Conservation (phyloP, 2,329 filamentous ascomycete species). For the Trichoderma semiorbis region DNA sequence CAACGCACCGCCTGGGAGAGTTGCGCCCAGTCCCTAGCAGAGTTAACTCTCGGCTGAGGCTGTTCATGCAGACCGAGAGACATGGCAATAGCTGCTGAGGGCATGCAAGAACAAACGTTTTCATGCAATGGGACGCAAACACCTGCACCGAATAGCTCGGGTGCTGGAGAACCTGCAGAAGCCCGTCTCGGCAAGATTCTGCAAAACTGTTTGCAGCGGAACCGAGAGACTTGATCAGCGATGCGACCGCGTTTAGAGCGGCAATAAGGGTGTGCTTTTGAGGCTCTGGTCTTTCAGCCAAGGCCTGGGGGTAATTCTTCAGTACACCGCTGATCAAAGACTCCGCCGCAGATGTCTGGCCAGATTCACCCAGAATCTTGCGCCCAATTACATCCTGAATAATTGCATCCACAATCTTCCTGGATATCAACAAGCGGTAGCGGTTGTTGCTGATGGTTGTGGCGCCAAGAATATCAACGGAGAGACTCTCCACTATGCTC, state of each 20-base stretch:
- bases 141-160: slow-evolving; percentile 96
- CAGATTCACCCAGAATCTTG: slow-evolving; percentile 82
- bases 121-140: slow-evolving; percentile 79
- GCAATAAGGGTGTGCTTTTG: slow-evolving; percentile 81
- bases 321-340: slow-evolving; percentile 81
- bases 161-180: slow-evolving; percentile 88
- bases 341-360: slow-evolving; percentile 78
- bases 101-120: slow-evolving; percentile 82
- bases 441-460: slow-evolving; percentile 75
- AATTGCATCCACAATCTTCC: slow-evolving; percentile 79
- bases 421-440: slow-evolving; percentile 79
- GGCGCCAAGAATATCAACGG: slow-evolving; percentile 75
- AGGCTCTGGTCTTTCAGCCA: slow-evolving; percentile 84
- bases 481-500: slow-evolving; percentile 75
- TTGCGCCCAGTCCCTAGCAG: slow-evolving; percentile 72
- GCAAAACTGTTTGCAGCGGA: slow-evolving; percentile 77
- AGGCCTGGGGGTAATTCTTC: slow-evolving; percentile 88
- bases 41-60: slow-evolving; percentile 79
- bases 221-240: slow-evolving; percentile 74
- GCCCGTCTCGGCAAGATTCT: slow-evolving; percentile 78
- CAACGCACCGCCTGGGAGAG: slow-evolving; percentile 78
- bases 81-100: slow-evolving; percentile 89
- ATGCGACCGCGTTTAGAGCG: slow-evolving; percentile 73
- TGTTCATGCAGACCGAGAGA: slow-evolving; percentile 95
- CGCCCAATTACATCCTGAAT: slow-evolving; percentile 79